Conservation (phyloP, 306 rosid species). For the Mimosa pudica region DNA sequence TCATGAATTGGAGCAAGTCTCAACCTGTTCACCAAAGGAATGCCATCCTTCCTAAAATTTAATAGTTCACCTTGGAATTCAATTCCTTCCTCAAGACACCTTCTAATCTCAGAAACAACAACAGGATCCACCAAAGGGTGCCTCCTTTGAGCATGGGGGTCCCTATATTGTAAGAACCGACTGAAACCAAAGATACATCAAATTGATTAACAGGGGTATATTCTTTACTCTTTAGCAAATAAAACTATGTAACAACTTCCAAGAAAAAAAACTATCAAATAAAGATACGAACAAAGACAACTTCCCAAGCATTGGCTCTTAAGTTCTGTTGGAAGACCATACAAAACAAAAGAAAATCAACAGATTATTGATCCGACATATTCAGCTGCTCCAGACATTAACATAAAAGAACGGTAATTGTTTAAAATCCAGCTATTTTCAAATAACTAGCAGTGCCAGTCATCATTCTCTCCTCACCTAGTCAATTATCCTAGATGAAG, state of each 20-base stretch:
- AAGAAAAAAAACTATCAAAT: not conserved
- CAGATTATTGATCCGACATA: not conserved
- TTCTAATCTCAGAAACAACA: slow-evolving; percentile 93
- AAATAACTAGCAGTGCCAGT: not conserved
- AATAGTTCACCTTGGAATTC: slow-evolving; percentile 95
- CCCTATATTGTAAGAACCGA: slow-evolving; percentile 91
- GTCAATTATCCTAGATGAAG: not conserved
- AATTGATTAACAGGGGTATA: slow-evolving; percentile 7
- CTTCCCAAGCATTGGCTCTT: not conserved
- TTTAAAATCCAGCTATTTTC: not conserved
- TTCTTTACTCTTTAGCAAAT: not conserved
- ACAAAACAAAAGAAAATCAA: not conserved
- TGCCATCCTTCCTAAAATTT: slow-evolving; percentile 93
- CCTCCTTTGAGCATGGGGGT: slow-evolving; percentile 90
- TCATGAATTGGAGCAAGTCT: slow-evolving; percentile 84
- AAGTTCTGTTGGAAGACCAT: not conserved
- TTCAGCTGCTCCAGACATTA: not conserved
- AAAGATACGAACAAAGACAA: not conserved
- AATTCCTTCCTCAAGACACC: slow-evolving; percentile 82
- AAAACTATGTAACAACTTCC: not conserved
- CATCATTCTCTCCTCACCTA: not conserved
- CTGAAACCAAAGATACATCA: slow-evolving; percentile 55
- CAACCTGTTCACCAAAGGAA: slow-evolving; percentile 80
- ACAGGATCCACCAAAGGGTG: slow-evolving; percentile 98
- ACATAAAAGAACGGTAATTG: not conserved